Conservation (phyloP, 225 moss, liverwort and hornwort genomes). For the Antitrichia curtipendula region DNA sequence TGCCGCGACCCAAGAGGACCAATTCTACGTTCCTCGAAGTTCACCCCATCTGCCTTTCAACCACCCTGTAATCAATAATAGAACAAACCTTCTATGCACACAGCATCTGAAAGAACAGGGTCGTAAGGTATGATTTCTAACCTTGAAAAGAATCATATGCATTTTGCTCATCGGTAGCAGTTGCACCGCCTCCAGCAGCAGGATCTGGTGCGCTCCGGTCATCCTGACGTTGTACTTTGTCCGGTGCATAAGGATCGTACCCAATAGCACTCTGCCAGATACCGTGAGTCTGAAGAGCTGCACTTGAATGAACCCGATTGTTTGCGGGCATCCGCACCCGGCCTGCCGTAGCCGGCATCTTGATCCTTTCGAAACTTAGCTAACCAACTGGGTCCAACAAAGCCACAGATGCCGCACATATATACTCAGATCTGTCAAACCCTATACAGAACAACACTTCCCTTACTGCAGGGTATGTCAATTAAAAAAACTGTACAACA, state of each 20-base stretch:
- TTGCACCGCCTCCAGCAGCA: conserved; percentile 34
- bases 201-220: conserved; percentile 47
- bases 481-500: neutral
- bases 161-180: conserved; percentile 71
- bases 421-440: neutral
- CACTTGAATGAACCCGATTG: conserved; percentile 94
- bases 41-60: neutral
- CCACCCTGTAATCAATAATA: neutral
- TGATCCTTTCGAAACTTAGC: conserved; percentile 4
- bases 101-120: neutral
- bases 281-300: conserved; percentile 95
- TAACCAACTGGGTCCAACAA: neutral
- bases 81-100: neutral
- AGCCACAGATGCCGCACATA: neutral
- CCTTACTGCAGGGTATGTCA: neutral
- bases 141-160: conserved; percentile 94
- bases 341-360: conserved; percentile 98
- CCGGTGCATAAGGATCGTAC: conserved; percentile 97
- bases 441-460: neutral
- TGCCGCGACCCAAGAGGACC: neutral
- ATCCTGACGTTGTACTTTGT: conserved; percentile 67
- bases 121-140: neutral
- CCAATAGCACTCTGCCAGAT: conserved; percentile 99
- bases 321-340: conserved; percentile 99
- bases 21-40: neutral